A percentile compares a stretch with the other conserved stretches of the same genome.
phyloP scores from a whole-genome alignment of 352 stramenopile genomes.

The Phytopythium kandeliae region DNA sequence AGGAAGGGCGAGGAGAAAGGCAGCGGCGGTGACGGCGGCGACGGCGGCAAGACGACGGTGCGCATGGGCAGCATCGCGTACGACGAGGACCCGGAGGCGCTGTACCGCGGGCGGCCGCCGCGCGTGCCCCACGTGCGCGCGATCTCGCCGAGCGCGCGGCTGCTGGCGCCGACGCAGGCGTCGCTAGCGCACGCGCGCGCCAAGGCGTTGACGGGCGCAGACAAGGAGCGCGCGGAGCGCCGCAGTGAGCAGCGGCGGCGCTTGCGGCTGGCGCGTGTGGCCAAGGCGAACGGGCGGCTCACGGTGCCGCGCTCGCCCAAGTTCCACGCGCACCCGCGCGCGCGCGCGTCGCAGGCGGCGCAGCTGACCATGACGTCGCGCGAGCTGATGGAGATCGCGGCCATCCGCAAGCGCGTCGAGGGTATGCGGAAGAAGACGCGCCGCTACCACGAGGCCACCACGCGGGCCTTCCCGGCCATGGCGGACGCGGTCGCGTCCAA shows the following conservation, averaged over 20 bases:
- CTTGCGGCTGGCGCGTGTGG: conserved; percentile 22
- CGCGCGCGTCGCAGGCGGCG: conserved; percentile 13
- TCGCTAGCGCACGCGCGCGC: conserved; percentile 40
- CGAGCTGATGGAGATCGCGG: conserved; percentile 66
- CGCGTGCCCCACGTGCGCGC: conserved; percentile 42
- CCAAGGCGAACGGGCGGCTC: conserved; percentile 50
- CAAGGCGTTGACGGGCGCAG: conserved; percentile 37
- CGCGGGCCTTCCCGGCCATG: conserved; percentile 18
- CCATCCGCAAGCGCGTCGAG: conserved; percentile 51
- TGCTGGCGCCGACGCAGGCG: conserved; percentile 48
- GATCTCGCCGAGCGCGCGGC: conserved; percentile 54
- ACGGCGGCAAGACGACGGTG: conserved; percentile 10
- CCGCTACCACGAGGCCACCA: conserved; percentile 63
- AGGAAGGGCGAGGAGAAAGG: no score
- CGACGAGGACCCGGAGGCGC: conserved; percentile 35
- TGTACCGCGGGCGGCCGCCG: conserved; percentile 36
- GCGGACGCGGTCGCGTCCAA: conserved; percentile 13
- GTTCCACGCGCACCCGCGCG: conserved; percentile 31
- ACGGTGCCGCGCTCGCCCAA: conserved; percentile 71
- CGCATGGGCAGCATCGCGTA: conserved; percentile 15
- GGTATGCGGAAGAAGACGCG: conserved; percentile 52
- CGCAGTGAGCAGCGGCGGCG: conserved; percentile 26
- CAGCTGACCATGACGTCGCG: conserved; percentile 66
- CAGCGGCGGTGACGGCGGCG: no score
- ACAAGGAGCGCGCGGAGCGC: conserved; percentile 33